Percentiles rank a stretch among this genome's conserved stretches.
Conservation (phyloP, 768 basidiomycete genomes). For the Mycena alexandri region DNA sequence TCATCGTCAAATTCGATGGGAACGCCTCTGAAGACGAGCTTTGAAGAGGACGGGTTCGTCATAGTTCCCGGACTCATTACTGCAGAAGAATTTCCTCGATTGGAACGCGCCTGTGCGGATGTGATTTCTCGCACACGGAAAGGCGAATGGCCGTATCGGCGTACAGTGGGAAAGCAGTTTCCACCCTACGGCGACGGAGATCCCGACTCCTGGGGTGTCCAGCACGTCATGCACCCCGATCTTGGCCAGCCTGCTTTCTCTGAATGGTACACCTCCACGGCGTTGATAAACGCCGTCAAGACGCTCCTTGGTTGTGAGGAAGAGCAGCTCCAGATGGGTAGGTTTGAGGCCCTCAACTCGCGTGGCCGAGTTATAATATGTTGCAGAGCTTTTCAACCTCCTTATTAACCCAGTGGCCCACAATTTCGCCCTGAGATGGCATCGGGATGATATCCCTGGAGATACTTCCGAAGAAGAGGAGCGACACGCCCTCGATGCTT, state of each 20-base stretch:
- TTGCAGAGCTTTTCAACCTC: conserved; percentile 78
- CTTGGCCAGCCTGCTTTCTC: conserved; percentile 71
- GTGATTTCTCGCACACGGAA: conserved; percentile 66
- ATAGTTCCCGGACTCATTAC: conserved; percentile 69
- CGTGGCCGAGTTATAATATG: neutral
- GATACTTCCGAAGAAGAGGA: conserved; percentile 73
- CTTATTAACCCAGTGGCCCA: conserved; percentile 76
- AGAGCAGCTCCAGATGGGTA: conserved; percentile 80
- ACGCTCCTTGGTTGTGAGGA: conserved; percentile 69
- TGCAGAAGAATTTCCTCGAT: conserved; percentile 49
- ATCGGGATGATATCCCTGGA: conserved; percentile 80
- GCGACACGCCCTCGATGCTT: conserved; percentile 62
- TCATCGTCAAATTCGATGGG: neutral
- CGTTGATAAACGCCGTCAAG: conserved; percentile 57
- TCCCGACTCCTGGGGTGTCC: conserved; percentile 85
- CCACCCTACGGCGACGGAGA: conserved; percentile 73
- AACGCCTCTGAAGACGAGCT: conserved; percentile 56
- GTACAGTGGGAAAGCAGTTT: conserved; percentile 84
- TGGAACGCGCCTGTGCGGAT: conserved; percentile 65
- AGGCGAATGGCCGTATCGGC: conserved; percentile 73
- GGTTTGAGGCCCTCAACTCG: conserved; percentile 35
- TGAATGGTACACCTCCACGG: conserved; percentile 74
- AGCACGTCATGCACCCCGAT: conserved; percentile 85
- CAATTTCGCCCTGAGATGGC: conserved; percentile 83
- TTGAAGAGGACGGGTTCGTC: conserved; percentile 76